Base-by-base conservation (phyloP, 73 alveolate genomes). In the Uronychia binucleata region DNA sequence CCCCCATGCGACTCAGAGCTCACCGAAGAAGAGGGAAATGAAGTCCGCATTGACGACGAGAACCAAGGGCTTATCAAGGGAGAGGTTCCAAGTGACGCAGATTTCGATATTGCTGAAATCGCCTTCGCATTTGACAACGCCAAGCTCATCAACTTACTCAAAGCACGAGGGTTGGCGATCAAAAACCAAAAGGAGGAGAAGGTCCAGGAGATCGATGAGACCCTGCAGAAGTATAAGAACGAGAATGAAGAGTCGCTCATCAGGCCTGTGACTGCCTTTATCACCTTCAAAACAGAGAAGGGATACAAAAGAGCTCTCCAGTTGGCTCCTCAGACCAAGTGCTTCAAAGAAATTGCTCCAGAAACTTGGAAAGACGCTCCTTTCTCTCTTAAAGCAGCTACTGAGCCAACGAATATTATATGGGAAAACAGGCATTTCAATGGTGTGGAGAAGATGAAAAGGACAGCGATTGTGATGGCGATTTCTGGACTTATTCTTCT, bases 321-420 rank as follows among this genome's bases (percentile, higher is more conserved):
- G 5, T 27, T 75, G 5, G 19, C 25, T 5, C n/a, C 28, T 8
- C 25, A 75, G 5, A 26, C 1, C 25, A 59, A 81, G 29, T 77
- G 75, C 32, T 77, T 31, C 33, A 77, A 77, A 33, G 84, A 46
- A 19, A 46, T 46, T 46, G 67, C 67, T 11, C 67, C 67, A 11
- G 67, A 46, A 46, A 46, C 67, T 46, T 46, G 67, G 67, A 46
- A 46, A 46, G 67, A 46, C 5, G 67, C 67, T 46, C 67, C 67
- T 46, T 46, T 46, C 67, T 46, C 67, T 11, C 67, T 83, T 31
- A 34, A 34, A 26, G 35, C 82, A 26, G 90, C 90, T 8, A 13
- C 90, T 27, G 90, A 86, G 80, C 92, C 92, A 28, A 86, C 92
- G 5, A 86, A 86, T 80, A 86, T 86, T 27, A 86, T 86, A 26